Base-by-base conservation (phyloP, 2,329 filamentous ascomycete genomes). In the Pyrenochaeta sp. region DNA sequence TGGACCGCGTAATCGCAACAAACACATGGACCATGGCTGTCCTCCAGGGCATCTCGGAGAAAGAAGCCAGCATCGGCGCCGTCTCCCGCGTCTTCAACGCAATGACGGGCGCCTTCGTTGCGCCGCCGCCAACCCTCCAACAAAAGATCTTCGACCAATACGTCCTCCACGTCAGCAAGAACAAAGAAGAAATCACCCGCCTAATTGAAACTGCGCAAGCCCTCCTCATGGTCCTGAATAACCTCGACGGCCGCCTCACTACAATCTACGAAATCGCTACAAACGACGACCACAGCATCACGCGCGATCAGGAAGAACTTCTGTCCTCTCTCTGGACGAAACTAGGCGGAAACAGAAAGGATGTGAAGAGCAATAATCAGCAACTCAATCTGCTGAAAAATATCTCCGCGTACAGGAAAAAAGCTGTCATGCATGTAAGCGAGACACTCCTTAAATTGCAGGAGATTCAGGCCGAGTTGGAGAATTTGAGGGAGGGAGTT, bases 21-120 rank as follows among this genome's bases (percentile, higher is more conserved):
- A 93, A 92, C 69, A 85, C 86, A 53, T 93, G 89, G 89, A 93
- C 91, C 0, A 84, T 88, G 47, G 83, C 87, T 15, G 87, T 89
- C 45, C 84, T 93, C 46, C 85, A 90, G 65, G 85, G 85, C 7
- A 81, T 91, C n/a, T 81, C 80, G 0, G 64, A 77, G 7, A 72
- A 79, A 8, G 77, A 83, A 52, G 76, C 76, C 0, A 69, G 71
- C 12, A 30, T 69, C 28, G 80, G 81, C 25, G 60, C 78, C 1
- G 51, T 83, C 67, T 50, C 77, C 67, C 65, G 67, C 2, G 82
- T 84, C 58, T 66, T 84, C 43, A 77, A 79, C 42, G 78, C 82
- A 47, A 37, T 82, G 32, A 82, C 85, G 8, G 81, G 85, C 1
- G 88, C 89, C 2, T 92, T 93, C 69, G 82, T 59, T 2, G 54